Conservation (phyloP, 805 yeast genomes). For the Kazachstania taianensis region DNA sequence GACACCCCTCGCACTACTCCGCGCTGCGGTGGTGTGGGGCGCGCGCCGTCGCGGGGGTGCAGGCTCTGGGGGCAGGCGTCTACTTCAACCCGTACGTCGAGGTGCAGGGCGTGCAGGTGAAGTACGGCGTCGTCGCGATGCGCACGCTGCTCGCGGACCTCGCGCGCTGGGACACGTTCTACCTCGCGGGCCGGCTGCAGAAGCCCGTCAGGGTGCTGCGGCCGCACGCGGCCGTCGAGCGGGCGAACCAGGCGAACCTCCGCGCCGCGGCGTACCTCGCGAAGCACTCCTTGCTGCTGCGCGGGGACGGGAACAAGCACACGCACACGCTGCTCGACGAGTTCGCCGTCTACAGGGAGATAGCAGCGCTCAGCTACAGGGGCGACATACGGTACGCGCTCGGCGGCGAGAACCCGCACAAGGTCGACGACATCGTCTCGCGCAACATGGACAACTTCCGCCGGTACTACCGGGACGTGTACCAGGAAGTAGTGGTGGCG, state of each 20-base stretch:
- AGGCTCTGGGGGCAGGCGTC: conserved; percentile 75
- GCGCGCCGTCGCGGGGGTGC: conserved; percentile 44
- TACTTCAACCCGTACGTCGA: conserved; percentile 87
- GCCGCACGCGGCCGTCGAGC: conserved; percentile 51
- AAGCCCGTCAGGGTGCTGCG: conserved; percentile 78
- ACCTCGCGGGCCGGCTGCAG: conserved; percentile 86
- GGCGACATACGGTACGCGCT: conserved; percentile 84
- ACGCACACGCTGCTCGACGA: conserved; percentile 41
- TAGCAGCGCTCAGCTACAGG: conserved; percentile 71
- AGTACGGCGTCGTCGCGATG: conserved; percentile 78
- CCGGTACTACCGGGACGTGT: conserved; percentile 58
- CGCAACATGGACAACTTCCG: conserved; percentile 66
- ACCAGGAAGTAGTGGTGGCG: conserved; percentile 29
- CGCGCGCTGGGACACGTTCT: conserved; percentile 75
- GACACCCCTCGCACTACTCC: conserved; percentile 72
- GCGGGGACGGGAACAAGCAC: conserved; percentile 9
- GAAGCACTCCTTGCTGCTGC: conserved; percentile 23
- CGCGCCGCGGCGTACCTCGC: conserved; percentile 65
- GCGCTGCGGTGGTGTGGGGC: conserved; percentile 51
- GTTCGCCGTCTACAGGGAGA: conserved; percentile 58
- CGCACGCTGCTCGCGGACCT: conserved; percentile 56
- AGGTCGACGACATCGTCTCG: conserved; percentile 72
- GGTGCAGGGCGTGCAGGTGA: conserved; percentile 49
- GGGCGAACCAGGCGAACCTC: conserved; percentile 67
- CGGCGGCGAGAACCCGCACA: conserved; percentile 88